These are phyloP conservation scores for Oryza australiensis DNA, from an alignment of 176 grass and related monocot genomes.

Conservation along the genomic window DNA sequence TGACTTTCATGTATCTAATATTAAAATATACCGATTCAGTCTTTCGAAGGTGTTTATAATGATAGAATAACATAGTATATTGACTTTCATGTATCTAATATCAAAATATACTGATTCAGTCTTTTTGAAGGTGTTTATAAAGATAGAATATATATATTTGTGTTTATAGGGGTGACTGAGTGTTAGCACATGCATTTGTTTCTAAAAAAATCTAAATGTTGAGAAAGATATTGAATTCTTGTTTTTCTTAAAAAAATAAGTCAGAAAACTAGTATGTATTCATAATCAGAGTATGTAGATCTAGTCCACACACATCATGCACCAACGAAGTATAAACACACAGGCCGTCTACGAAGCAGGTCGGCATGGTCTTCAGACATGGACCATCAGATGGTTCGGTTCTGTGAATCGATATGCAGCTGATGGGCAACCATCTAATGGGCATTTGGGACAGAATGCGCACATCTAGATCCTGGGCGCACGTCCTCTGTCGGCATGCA, in stretches of 20 bases:
- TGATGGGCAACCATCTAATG: neutral
- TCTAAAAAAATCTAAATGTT: neutral
- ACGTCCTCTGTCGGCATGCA: constrained; percentile 24
- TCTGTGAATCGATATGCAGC: constrained; percentile 6
- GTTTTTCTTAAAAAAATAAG: neutral
- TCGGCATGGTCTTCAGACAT: neutral
- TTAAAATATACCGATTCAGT: no score
- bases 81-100: no score
- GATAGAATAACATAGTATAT: no score
- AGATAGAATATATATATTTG: no score
- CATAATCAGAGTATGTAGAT: neutral
- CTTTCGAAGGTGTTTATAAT: no score
- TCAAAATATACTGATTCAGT: no score
- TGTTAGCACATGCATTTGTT: no score
- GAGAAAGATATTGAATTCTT: neutral
- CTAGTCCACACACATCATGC: constrained; percentile 32
- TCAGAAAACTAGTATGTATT: neutral
- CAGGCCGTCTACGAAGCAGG: neutral
- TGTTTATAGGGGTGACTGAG: no score
- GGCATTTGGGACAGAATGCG: neutral
- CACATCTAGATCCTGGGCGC: constrained; percentile 16
- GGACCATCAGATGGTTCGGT: constrained; percentile 37
- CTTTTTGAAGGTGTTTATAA: no score
- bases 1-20: neutral
- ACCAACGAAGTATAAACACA: neutral